Percentiles rank a stretch among this genome's conserved stretches.
phyloP scores from a whole-genome alignment of 1,139 yeast species.

The Candida pseudoviswanathii region DNA sequence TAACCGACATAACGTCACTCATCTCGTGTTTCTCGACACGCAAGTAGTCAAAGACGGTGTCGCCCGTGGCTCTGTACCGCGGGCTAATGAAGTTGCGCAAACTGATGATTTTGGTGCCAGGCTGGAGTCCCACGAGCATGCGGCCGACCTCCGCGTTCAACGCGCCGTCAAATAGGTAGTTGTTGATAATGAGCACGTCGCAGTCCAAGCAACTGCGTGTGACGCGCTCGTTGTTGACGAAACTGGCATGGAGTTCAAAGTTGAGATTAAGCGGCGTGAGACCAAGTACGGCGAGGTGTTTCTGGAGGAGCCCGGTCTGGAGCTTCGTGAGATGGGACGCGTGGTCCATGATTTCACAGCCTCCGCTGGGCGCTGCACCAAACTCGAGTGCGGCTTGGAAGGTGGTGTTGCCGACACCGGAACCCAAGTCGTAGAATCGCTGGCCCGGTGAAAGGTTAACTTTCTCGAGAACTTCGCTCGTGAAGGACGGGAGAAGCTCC shows the following conservation, averaged over 20 bases:
- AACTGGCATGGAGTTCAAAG: slow-evolving; percentile 68
- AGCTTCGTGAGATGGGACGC: slow-evolving; percentile 69
- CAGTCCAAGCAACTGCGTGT: slow-evolving; percentile 56
- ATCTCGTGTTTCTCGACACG: slow-evolving; percentile 66
- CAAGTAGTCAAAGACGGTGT: slow-evolving; percentile 63
- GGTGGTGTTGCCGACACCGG: slow-evolving; percentile 92
- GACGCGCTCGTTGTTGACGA: slow-evolving; percentile 65
- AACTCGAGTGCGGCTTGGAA: slow-evolving; percentile 87
- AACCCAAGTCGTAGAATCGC: slow-evolving; percentile 81
- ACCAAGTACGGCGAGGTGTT: slow-evolving; percentile 66
- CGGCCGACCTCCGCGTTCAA: slow-evolving; percentile 70
- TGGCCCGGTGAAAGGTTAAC: slow-evolving; percentile 57
- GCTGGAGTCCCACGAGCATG: slow-evolving; percentile 60
- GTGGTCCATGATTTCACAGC: slow-evolving; percentile 86
- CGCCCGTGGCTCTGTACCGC: slow-evolving; percentile 55
- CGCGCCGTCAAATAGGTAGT: slow-evolving; percentile 76
- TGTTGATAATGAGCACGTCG: slow-evolving; percentile 77
- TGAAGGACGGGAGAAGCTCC: slow-evolving; percentile 78
- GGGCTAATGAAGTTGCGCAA: slow-evolving; percentile 73
- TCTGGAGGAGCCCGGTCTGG: slow-evolving; percentile 60
- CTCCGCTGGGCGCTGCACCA: slow-evolving; percentile 77
- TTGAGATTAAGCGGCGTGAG: slow-evolving; percentile 55
- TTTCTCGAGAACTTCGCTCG: slow-evolving; percentile 67
- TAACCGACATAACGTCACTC: slow-evolving; percentile 68
- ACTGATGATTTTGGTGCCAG: slow-evolving; percentile 79